Evolutionary conservation across 1,139 yeast species (phyloP).

Genomic region (Yamadazyma sp.): DNA sequence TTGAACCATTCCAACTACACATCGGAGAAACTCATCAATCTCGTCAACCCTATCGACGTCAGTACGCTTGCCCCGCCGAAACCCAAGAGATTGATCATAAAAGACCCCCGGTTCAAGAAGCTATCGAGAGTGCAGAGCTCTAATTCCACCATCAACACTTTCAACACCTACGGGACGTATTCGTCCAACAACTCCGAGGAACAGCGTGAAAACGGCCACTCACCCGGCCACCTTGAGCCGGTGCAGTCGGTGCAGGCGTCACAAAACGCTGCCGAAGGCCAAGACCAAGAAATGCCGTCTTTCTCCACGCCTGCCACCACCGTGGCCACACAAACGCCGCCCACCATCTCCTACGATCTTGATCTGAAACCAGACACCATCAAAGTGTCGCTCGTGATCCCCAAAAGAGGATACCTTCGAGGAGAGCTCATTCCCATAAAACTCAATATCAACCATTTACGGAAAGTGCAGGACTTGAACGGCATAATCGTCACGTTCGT

Average conservation of each 20-base stretch:
- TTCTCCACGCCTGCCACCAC: neutral
- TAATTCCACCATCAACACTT: slow-evolving; percentile 48
- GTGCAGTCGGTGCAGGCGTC: neutral
- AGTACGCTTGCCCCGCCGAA: slow-evolving; percentile 63
- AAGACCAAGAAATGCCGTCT: neutral
- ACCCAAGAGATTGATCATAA: slow-evolving; percentile 63
- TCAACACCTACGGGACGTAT: slow-evolving; percentile 34
- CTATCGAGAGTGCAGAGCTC: slow-evolving; percentile 50
- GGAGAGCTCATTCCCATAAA: slow-evolving; percentile 80
- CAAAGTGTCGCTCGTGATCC: slow-evolving; percentile 56
- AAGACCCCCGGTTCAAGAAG: slow-evolving; percentile 38
- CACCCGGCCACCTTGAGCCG: slow-evolving; percentile 6
- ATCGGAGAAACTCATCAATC: slow-evolving; percentile 57
- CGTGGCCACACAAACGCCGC: slow-evolving; percentile 6
- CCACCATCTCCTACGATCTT: slow-evolving; percentile 8
- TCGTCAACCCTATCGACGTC: slow-evolving; percentile 76
- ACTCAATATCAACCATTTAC: slow-evolving; percentile 64
- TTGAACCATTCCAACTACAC: slow-evolving; percentile 32
- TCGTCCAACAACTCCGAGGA: slow-evolving; percentile 39
- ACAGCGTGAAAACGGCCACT: slow-evolving; percentile 2
- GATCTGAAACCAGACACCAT: slow-evolving; percentile 32
- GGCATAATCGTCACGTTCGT: slow-evolving; percentile 81
- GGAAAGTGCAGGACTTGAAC: slow-evolving; percentile 66
- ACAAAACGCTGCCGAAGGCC: neutral
- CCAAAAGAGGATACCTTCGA: slow-evolving; percentile 69